Evolutionary conservation across 2,329 filamentous ascomycete genomes (phyloP).

Genomic region (Botrytis deweyae): DNA sequence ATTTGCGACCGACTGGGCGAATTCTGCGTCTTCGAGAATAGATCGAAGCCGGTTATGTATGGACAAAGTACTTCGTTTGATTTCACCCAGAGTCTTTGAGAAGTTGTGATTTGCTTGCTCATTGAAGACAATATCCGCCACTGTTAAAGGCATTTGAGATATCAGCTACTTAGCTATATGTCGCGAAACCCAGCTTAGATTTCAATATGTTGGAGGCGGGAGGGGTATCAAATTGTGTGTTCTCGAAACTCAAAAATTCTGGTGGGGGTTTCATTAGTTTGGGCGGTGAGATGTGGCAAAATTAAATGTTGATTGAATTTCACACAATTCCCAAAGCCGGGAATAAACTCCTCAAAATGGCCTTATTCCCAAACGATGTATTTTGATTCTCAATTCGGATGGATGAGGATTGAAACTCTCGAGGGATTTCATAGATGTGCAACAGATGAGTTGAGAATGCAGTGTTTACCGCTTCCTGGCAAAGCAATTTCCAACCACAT

Average conservation of each 20-base stretch:
- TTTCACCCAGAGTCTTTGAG: conserved; percentile 65
- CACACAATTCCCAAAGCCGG: not conserved
- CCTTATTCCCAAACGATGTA: not conserved
- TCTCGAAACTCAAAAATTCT: conserved; percentile 3
- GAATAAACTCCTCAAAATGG: not conserved
- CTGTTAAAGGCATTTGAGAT: conserved; percentile 43
- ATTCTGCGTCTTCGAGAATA: conserved; percentile 72
- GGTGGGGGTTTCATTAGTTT: not conserved
- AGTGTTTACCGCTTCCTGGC: not conserved
- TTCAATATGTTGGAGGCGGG: not conserved
- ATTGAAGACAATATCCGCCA: conserved; percentile 45
- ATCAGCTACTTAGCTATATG: not conserved
- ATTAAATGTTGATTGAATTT: not conserved
- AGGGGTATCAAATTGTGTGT: not conserved
- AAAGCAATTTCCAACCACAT: not conserved
- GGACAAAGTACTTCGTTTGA: conserved; percentile 75
- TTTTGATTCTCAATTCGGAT: not conserved
- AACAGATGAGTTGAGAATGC: not conserved
- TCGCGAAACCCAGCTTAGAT: not conserved
- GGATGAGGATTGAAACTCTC: not conserved
- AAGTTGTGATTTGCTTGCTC: conserved; percentile 61
- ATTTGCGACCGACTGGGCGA: conserved; percentile 62
- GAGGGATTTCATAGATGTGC: not conserved
- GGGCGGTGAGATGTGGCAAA: conserved; percentile 14
- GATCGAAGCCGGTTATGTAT: conserved; percentile 80